Evolutionary conservation across 306 rosid species (phyloP), one percentile per base, ranked within the genome.

Genomic region (Arachis hypogaea): DNA sequence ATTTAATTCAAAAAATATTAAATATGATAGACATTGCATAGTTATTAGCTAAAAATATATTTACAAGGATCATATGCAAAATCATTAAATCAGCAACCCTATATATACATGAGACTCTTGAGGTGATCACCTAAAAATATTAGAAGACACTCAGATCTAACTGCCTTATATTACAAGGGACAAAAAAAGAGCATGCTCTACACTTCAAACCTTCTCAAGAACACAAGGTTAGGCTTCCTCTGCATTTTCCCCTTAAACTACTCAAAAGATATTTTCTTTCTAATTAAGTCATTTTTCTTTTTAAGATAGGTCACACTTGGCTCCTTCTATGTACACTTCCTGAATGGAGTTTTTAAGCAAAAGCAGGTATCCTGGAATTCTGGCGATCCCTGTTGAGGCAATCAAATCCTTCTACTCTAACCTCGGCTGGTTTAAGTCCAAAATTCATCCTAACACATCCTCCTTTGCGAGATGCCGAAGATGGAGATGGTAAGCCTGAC

Each of bases 371-470:
- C 84, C 98, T 78, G 2, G 98, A 92, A 86, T 82, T 92, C 80
- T 86, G 94, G 80, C 86, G 77, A 85, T 92, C 98, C 92, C 88
- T 85, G 66, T 78, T 86, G 74, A 86, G 98, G 73, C 96, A 89
- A 74, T 92, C 96, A 7, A 92, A 92, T 73, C 98, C 98, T 80
- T 92, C 98, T 84, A 92, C 89, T 86, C 98, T 92, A 92, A 90
- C 98, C 30, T 89, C 82, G n/a, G 92, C 92, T 0, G 94, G 94
- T 74, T 88, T 90, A 50, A 74, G 84, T 46, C 96, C 98, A 36
- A 83, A 85, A 64, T 78, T 86, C 88, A 81, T 70, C 74, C 96
- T 92, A 61, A 71, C 87, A 61, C 87, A 88, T 9, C 88, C 94
- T 36, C 91, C 96, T 73, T 92, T 90, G 7, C 80, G 81, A 0